These are phyloP conservation scores for Scheffersomyces insectosa DNA, from an alignment of 1,139 yeast genomes.

Conservation along the genomic window DNA sequence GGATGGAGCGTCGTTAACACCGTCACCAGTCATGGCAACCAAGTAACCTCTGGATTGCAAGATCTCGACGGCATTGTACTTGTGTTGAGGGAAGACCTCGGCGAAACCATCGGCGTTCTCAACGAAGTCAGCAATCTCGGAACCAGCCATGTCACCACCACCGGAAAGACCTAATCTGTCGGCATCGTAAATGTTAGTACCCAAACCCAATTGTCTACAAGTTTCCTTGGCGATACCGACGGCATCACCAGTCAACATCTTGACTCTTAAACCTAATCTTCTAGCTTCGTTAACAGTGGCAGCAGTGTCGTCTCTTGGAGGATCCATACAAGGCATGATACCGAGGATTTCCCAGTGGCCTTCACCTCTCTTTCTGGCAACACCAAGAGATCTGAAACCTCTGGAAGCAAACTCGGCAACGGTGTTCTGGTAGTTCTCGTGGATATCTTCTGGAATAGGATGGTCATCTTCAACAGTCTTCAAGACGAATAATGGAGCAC, in stretches of 20 bases:
- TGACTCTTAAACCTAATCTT: slow-evolving; percentile 89
- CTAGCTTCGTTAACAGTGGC: slow-evolving; percentile 93
- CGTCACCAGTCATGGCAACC: slow-evolving; percentile 99
- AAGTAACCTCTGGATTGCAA: slow-evolving; percentile 90
- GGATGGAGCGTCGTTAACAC: slow-evolving; percentile 96
- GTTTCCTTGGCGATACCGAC: slow-evolving; percentile 99
- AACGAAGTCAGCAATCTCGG: slow-evolving; percentile 93
- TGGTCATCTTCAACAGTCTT: slow-evolving; percentile 97
- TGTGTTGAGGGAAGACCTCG: slow-evolving; percentile 97
- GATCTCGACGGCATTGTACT: slow-evolving; percentile 88
- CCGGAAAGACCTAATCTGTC: slow-evolving; percentile 96
- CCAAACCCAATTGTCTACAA: slow-evolving; percentile 95
- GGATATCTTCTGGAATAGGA: slow-evolving; percentile 94
- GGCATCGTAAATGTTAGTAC: slow-evolving; percentile 96
- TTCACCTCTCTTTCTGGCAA: slow-evolving; percentile 98
- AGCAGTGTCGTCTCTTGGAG: slow-evolving; percentile 98
- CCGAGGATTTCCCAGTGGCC: slow-evolving; percentile 98
- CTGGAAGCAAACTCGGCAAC: slow-evolving; percentile 97
- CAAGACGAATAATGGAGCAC: slow-evolving; percentile 94
- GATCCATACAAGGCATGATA: slow-evolving; percentile 99
- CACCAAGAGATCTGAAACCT: slow-evolving; percentile 99
- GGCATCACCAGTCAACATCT: slow-evolving; percentile 99
- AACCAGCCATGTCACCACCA: slow-evolving; percentile 96
- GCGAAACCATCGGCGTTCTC: slow-evolving; percentile 97
- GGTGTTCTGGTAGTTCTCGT: slow-evolving; percentile 93